Percentiles rank a stretch among this genome's conserved stretches.
Conservation (phyloP, 768 basidiomycete species). For the Leucosporidium scottii region DNA sequence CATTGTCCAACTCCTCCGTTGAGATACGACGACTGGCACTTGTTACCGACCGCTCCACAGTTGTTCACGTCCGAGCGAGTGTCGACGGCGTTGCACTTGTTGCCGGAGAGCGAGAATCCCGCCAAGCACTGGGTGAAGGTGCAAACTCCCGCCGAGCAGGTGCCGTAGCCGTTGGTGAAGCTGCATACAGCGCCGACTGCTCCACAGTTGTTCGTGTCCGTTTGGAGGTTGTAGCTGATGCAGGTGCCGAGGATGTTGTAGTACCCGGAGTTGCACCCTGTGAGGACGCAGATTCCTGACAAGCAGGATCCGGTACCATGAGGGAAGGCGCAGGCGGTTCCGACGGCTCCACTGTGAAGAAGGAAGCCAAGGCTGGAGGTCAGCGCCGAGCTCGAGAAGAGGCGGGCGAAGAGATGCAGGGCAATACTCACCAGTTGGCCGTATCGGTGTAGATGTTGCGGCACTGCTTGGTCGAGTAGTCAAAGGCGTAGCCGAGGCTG, state of each 20-base stretch:
- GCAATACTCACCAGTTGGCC: constrained; percentile 5
- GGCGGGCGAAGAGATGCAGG: no score
- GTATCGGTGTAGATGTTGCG: neutral
- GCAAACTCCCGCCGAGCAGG: neutral
- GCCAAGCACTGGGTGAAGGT: neutral
- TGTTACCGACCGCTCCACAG: constrained; percentile 21
- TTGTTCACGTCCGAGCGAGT: constrained; percentile 17
- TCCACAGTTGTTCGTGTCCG: constrained; percentile 9
- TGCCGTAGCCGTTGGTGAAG: constrained; percentile 10
- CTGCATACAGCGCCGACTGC: constrained; percentile 2
- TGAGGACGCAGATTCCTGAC: constrained; percentile 13
- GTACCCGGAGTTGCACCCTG: constrained; percentile 17
- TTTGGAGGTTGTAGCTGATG: neutral
- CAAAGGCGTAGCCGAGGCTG: neutral
- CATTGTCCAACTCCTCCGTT: constrained; percentile 16
- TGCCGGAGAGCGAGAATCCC: neutral
- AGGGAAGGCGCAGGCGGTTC: constrained; percentile 8
- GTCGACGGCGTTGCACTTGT: neutral
- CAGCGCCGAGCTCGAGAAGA: neutral
- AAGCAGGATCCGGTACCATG: neutral
- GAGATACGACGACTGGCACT: constrained; percentile 8
- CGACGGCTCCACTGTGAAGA: constrained; percentile 2
- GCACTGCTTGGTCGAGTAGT: neutral
- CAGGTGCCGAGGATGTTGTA: constrained; percentile 1
- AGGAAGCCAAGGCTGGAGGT: neutral